phyloP scores from a whole-genome alignment of 805 yeast genomes.

The Yamadazyma sp. region DNA sequence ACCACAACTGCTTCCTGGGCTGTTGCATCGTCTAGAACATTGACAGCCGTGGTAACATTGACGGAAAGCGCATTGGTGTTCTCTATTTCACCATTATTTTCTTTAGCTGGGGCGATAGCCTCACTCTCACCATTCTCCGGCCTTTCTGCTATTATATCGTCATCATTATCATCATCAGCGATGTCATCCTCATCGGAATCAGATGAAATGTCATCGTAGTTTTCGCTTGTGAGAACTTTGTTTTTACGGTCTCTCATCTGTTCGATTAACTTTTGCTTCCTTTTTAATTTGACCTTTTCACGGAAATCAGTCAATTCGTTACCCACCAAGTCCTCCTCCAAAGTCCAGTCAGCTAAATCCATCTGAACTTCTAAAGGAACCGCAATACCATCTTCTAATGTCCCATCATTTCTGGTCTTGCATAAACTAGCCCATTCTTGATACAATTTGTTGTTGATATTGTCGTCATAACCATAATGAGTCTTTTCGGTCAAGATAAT shows the following conservation, averaged over 20 bases:
- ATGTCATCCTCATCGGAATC: conserved; percentile 35
- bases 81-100: conserved; percentile 9
- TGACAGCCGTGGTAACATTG: conserved; percentile 7
- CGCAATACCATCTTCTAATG: conserved; percentile 59
- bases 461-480: conserved; percentile 32
- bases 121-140: conserved; percentile 18
- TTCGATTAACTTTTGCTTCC: conserved; percentile 43
- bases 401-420: conserved; percentile 30
- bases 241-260: conserved; percentile 42
- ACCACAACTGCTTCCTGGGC: conserved; percentile 42
- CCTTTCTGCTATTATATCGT: conserved; percentile 28
- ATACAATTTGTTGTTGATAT: conserved; percentile 52
- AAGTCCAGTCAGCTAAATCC: conserved; percentile 37
- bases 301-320: conserved; percentile 51
- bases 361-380: conserved; percentile 51
- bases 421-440: conserved; percentile 53
- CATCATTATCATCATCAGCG: conserved; percentile 33
- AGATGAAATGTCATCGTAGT: conserved; percentile 32
- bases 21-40: conserved; percentile 30
- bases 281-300: conserved; percentile 44
- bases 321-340: conserved; percentile 52
- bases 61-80: not conserved
- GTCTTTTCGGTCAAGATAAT: conserved; percentile 73
- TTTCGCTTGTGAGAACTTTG: conserved; percentile 38
- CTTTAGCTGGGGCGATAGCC: not conserved